These are phyloP conservation scores for Stenocarpella maydis DNA, from an alignment of 2,329 filamentous ascomycete species.

Conservation along the genomic window DNA sequence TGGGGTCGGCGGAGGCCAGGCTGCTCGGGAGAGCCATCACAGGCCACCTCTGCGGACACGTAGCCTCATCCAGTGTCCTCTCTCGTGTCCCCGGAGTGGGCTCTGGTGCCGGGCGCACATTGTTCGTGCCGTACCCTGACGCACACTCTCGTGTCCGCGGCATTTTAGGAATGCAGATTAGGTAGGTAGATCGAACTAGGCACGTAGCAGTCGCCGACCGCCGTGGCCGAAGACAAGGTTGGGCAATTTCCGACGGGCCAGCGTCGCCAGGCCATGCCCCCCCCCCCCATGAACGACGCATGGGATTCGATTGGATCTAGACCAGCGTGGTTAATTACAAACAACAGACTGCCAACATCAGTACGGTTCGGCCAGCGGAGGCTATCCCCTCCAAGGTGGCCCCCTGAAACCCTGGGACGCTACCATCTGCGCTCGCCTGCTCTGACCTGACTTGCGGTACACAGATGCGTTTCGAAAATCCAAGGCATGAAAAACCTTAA, in stretches of 20 bases:
- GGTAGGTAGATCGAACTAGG: too few relatives aligned
- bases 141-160: too few relatives aligned
- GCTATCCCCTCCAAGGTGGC: constrained; percentile 5
- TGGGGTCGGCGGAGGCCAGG: too few relatives aligned
- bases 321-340: background rate
- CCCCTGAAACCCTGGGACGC: constrained; percentile 14
- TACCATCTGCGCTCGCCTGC: constrained; percentile 8
- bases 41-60: background rate
- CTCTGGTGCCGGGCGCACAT: too few relatives aligned
- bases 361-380: constrained; percentile 18
- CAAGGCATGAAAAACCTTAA: constrained; percentile 29
- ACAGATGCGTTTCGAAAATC: constrained; percentile 28
- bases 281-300: too few relatives aligned
- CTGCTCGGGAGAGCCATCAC: too few relatives aligned
- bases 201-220: too few relatives aligned
- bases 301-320: constrained; percentile 9
- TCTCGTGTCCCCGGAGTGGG: too few relatives aligned
- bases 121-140: too few relatives aligned
- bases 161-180: too few relatives aligned
- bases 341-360: background rate
- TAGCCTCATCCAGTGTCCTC: too few relatives aligned
- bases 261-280: background rate
- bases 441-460: constrained; percentile 23
- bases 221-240: background rate
- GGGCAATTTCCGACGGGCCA: constrained; percentile 18